Conservation (phyloP, 2,329 filamentous ascomycete genomes). For the Monosporascus cannonballus region DNA sequence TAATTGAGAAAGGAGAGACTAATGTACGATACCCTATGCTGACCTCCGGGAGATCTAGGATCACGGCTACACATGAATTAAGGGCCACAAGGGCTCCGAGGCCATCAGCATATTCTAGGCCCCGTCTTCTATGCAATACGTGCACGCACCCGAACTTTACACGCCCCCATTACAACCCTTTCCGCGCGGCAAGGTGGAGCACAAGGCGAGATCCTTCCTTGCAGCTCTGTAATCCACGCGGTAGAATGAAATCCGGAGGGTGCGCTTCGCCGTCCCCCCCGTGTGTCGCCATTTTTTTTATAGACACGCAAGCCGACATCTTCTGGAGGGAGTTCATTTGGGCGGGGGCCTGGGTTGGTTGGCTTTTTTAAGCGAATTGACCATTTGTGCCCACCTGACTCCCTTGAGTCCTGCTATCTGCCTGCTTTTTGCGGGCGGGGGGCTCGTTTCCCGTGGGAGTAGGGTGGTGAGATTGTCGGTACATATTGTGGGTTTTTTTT, state of each 20-base stretch:
- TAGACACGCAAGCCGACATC: constrained; percentile 16
- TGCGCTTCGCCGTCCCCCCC: constrained; percentile 2
- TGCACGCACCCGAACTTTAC: background rate
- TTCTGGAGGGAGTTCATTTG: constrained; percentile 22
- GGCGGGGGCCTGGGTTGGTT: constrained; percentile 28
- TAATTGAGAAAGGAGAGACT: background rate
- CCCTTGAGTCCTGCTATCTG: constrained; percentile 31
- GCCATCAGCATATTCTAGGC: background rate
- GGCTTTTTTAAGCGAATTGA: constrained; percentile 29
- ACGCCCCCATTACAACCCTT: constrained; percentile 1
- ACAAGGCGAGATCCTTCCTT: constrained; percentile 71
- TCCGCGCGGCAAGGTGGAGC: constrained; percentile 71
- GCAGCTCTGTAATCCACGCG: constrained; percentile 72
- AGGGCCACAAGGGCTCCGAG: background rate
- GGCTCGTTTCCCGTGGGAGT: constrained; percentile 13
- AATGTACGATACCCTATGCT: constrained; percentile 10
- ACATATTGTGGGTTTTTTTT: constrained; percentile 22
- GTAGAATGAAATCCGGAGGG: constrained; percentile 44
- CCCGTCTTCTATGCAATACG: background rate
- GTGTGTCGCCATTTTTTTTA: constrained; percentile 11
- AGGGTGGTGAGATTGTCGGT: constrained; percentile 35
- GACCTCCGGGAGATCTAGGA: constrained; percentile 6
- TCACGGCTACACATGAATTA: background rate
- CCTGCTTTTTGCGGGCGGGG: constrained; percentile 12
- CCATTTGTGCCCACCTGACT: constrained; percentile 36